Evolutionary conservation across 1,284 basidiomycete species (phyloP).

Genomic region (Inonotus hispidus): DNA sequence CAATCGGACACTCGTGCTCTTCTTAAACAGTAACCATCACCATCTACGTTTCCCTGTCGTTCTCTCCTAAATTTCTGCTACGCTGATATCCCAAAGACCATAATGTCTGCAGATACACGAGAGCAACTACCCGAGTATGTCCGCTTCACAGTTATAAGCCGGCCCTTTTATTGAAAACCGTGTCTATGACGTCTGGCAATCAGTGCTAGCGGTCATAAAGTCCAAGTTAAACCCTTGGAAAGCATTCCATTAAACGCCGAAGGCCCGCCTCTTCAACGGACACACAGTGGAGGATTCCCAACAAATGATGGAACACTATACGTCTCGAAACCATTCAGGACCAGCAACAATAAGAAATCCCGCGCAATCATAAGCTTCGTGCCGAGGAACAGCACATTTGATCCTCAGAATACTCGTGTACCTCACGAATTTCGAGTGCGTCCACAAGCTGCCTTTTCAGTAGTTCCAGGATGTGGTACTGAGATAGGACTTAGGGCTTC

Average conservation of each 20-base stretch:
- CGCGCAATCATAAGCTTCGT: constrained; percentile 78
- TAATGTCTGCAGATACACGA: neutral
- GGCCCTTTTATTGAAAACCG: neutral
- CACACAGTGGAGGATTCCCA: constrained; percentile 43
- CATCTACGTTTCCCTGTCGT: neutral
- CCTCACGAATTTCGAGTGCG: constrained; percentile 82
- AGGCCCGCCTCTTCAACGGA: constrained; percentile 19
- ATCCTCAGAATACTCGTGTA: constrained; percentile 69
- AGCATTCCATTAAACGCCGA: neutral
- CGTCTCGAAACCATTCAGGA: constrained; percentile 69
- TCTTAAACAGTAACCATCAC: neutral
- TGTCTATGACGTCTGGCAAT: neutral
- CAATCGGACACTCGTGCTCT: neutral
- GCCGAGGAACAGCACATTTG: constrained; percentile 80
- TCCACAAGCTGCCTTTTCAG: constrained; percentile 16
- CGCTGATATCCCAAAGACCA: neutral
- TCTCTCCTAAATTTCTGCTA: neutral
- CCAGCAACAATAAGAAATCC: constrained; percentile 59
- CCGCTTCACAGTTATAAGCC: neutral
- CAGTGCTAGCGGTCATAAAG: neutral
- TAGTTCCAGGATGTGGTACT: neutral
- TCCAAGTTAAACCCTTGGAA: neutral
- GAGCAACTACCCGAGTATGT: neutral
- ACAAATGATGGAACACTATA: constrained; percentile 63
- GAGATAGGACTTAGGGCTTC: constrained; percentile 60